phyloP scores from a whole-genome alignment of 2,329 filamentous ascomycete genomes.

The Mycocentrospora acerina region DNA sequence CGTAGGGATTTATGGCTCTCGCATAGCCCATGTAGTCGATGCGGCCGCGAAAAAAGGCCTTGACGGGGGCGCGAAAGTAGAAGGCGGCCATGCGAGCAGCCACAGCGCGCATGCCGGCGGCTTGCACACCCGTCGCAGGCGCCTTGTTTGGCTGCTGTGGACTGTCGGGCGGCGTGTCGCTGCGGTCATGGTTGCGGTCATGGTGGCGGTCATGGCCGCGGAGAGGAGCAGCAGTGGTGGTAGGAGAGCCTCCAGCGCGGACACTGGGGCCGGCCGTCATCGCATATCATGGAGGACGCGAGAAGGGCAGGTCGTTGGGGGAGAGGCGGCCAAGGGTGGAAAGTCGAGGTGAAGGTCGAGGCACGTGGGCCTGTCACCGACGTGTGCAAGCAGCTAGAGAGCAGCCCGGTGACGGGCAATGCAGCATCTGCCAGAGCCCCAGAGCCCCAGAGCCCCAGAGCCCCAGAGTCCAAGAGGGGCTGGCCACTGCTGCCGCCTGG shows the following conservation, averaged over 20 bases:
- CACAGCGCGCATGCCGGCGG: conserved; percentile 79
- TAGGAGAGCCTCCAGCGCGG: conserved; percentile 34
- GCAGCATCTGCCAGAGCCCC: no score
- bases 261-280: conserved; percentile 41
- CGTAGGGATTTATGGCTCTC: conserved; percentile 61
- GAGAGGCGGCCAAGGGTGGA: not conserved
- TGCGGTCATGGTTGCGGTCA: conserved; percentile 6
- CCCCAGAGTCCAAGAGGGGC: no score
- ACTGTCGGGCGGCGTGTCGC: conserved; percentile 8
- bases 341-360: conserved; percentile 2
- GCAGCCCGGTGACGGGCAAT: no score
- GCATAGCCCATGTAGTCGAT: conserved; percentile 78
- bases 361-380: conserved; percentile 13
- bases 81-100: conserved; percentile 84
- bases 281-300: conserved; percentile 30
- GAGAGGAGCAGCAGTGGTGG: no score
- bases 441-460: no score
- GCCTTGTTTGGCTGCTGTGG: conserved; percentile 52
- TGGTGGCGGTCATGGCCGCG: conserved; percentile 13
- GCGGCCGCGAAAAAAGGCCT: conserved; percentile 86
- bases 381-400: no score
- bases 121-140: conserved; percentile 73
- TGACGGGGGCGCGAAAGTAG: conserved; percentile 87
- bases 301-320: conserved; percentile 13
- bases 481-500: no score